Evolutionary conservation across 805 yeast genomes (phyloP), one percentile per base, ranked within the genome.

Genomic region (Kregervanrija pseudodelftensis): DNA sequence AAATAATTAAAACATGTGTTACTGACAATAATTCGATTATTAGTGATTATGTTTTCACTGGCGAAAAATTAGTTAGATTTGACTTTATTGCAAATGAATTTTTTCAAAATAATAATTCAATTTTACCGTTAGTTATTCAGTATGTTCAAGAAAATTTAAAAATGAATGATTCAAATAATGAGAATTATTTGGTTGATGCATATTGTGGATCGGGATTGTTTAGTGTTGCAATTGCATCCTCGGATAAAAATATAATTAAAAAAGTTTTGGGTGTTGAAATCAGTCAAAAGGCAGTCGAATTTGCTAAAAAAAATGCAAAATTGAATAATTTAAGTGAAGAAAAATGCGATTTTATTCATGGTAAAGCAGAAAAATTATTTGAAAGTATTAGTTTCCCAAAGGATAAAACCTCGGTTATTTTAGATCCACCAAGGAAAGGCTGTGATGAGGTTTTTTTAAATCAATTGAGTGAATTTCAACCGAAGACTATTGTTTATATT

Each of bases 361-460:
- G 98, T 32, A 86, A 89, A 60, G 98, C 98, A 2, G 96, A 90
- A 62, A 76, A 80, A 62, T 81, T 93, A 47, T 93, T 93, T 63
- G 85, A 75, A 41, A 78, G 79, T 46, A 84, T 85, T 49, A 83
- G 81, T 49, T 78, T 88, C 3, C 95, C 95, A 8, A 72, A 77
- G 34, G 77, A 74, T 39, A 69, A 80, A 54, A 93, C 98, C 0
- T 80, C 95, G 10, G 93, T 93, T 33, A 89, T 93, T 47, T 76
- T 93, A 57, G 99, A 93, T 64, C 99, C 99, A 4, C 96, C 98
- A 37, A 80, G 99, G 63, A 93, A 91, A 64, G 99, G 99, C 2
- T 91, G 98, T 64, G 97, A 90, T 63, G 85, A 80, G 42, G 79
- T 79, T 9, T 93, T 93, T 59, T 70, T 93, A 64, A 79, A 82